Base-by-base conservation (phyloP, 2,329 filamentous ascomycete species). In the Aspergillus tanneri region DNA sequence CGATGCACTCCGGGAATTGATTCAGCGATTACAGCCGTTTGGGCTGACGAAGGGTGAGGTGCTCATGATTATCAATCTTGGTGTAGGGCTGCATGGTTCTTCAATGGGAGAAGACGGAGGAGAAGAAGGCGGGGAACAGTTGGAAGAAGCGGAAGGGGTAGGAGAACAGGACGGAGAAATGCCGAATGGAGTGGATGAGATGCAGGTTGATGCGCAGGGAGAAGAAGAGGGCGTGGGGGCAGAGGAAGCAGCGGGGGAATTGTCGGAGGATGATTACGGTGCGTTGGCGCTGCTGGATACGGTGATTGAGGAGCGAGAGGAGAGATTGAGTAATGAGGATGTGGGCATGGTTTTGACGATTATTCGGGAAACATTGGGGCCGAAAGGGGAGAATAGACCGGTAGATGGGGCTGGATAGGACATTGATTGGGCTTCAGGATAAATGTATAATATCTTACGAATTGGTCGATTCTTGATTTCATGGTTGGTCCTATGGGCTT, bases 21-120 rank as follows among this genome's bases (percentile, higher is more conserved):
- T 75, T 19, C 56, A 55, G 1, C 59, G 60, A 11, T 52, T 76
- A 5, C 61, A 67, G 35, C 69, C 70, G 0, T 75, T 68, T 40
- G 66, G 65, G 12, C 59, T 76, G 14, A 75, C 73, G 22, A 76
- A 77, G 55, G 72, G 69, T 0, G 74, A 77, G 56, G 69, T 73
- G 8, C 53, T 75, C 14, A 74, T 71, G 64, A 68, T 76, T 42
- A 55, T 76, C 16, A 76, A 77, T 49, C 56, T 76, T 21, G 72
- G 74, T 0, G 56, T 75, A 12, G 73, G 72, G 3, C 21, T 72
- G 12, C 45, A 50, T 19, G 25, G 37, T 1, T 14, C 49, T 11
- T 27, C 34, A 22, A 45, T 46, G 21, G 35, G 45, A n/a, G 49
- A 50, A 10, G 54, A 36, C 9, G 63, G 64, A 3, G 49, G 63